Percentiles rank a stretch among this genome's conserved stretches.
Conservation (phyloP, 768 basidiomycete genomes). For the Lyophyllum shimeji region DNA sequence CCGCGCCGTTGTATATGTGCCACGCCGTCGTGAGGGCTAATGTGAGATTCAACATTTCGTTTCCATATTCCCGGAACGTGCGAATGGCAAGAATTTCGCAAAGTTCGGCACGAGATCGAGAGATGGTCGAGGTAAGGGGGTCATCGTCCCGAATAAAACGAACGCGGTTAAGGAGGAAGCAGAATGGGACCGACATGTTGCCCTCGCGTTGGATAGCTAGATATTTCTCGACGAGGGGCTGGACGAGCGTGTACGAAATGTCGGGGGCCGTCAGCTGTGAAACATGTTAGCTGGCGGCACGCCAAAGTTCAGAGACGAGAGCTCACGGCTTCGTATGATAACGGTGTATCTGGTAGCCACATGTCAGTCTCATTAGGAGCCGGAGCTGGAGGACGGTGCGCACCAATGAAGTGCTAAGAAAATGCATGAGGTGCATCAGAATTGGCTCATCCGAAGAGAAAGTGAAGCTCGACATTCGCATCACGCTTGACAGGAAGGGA, state of each 20-base stretch:
- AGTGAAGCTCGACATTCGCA: not conserved
- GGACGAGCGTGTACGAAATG: conserved; percentile 86
- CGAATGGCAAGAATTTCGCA: conserved; percentile 91
- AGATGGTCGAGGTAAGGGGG: conserved; percentile 67
- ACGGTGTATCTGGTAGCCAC: conserved; percentile 65
- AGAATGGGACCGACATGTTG: conserved; percentile 86
- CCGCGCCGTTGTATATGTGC: conserved; percentile 79
- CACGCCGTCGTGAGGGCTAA: conserved; percentile 76
- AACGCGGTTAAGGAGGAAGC: conserved; percentile 83
- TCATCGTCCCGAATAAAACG: conserved; percentile 81
- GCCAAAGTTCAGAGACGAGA: not conserved
- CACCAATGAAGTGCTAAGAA: conserved; percentile 69
- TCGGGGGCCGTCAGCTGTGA: conserved; percentile 79
- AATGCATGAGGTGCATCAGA: conserved; percentile 6
- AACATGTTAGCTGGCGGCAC: not conserved
- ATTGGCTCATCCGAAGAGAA: not conserved
- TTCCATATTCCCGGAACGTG: conserved; percentile 69
- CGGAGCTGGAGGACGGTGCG: conserved; percentile 12
- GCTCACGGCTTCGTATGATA: conserved; percentile 77
- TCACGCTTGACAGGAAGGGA: not conserved
- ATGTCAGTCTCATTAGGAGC: conserved; percentile 2
- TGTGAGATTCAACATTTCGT: conserved; percentile 66
- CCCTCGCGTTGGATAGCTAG: conserved; percentile 63
- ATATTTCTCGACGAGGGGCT: conserved; percentile 88
- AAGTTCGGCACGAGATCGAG: conserved; percentile 71